Base-by-base conservation (phyloP, 2,329 filamentous ascomycete species). In the Epichloe typhina region DNA sequence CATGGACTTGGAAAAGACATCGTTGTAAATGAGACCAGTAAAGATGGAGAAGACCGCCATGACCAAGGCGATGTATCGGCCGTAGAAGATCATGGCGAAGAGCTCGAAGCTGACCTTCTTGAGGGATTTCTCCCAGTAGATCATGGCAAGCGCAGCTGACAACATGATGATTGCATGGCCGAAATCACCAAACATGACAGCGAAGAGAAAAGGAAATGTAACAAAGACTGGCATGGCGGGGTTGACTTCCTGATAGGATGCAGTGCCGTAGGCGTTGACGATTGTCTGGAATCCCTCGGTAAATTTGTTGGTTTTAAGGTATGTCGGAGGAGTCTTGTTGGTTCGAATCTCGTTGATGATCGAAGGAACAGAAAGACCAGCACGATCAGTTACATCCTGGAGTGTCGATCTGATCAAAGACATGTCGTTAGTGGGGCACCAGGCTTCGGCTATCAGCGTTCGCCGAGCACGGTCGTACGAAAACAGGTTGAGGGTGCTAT, bases 181-280 rank as follows among this genome's bases (percentile, higher is more conserved):
- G 53, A 95, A 84, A 69, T 98, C 93, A 74, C 93, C 94, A 65
- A 98, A 98, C 93, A 98, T 98, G 79, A 98, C 93, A 47, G 93
- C 93, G 65, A 98, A 98, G 55, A 98, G 76, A 75, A 98, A 98
- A n/a, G 94, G 93, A 70, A 98, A 98, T 5, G 93, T 98, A 56
- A 98, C 84, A 58, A 97, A 89, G 48, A 95, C 93, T 38, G 91
- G 91, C 21, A 98, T 77, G 55, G 89, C 91, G 52, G 93, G 93
- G 70, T 98, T 98, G 67, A 96, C 86, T 71, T 98, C 93, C 59
- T 86, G 86, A 70, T 98, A 98, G 58, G 95, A 97, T 54, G 93
- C 87, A 41, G 93, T 96, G 63, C 93, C 94, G 64, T 98, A 98
- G 31, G 94, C 93, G 62, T 98, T 91, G 66, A 98, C 94, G 66